Evolutionary conservation across 495 filamentous ascomycete species (phyloP).

Genomic region (Aspergillus haitiensis): DNA sequence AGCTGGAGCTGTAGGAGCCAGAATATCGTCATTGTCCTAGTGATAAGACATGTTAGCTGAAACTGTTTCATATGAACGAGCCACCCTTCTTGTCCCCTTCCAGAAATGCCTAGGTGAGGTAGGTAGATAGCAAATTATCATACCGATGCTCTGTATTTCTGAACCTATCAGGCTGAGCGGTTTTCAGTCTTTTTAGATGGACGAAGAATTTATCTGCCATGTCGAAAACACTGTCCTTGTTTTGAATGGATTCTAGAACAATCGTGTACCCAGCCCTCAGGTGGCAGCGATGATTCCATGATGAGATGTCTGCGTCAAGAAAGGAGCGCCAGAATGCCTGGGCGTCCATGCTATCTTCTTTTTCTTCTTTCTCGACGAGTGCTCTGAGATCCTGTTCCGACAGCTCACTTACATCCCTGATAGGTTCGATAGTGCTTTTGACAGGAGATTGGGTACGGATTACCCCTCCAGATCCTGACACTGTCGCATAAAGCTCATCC

Average conservation of each 20-base stretch:
- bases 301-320: slow-evolving; percentile 3
- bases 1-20: slow-evolving; percentile 16
- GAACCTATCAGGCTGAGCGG: slow-evolving; percentile 2
- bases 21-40: slow-evolving; percentile 17
- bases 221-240: neutral
- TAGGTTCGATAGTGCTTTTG: neutral
- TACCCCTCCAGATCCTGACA: neutral
- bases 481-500: neutral
- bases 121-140: neutral
- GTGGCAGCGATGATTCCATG: slow-evolving; percentile 10
- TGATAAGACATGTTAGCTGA: neutral
- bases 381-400: slow-evolving; percentile 4
- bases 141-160: slow-evolving; percentile 12
- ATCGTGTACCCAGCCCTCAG: slow-evolving; percentile 6
- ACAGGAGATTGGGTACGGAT: neutral
- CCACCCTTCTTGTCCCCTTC: too few species aligned
- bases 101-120: too few species aligned
- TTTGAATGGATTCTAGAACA: neutral
- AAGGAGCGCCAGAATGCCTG: neutral
- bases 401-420: neutral
- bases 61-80: too few species aligned
- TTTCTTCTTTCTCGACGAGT: slow-evolving; percentile 5
- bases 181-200: slow-evolving; percentile 2
- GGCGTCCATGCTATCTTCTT: neutral
- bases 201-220: slow-evolving; percentile 5